Evolutionary conservation across 2,329 filamentous ascomycete species (phyloP).

Genomic region (Fusarium armeniacum): DNA sequence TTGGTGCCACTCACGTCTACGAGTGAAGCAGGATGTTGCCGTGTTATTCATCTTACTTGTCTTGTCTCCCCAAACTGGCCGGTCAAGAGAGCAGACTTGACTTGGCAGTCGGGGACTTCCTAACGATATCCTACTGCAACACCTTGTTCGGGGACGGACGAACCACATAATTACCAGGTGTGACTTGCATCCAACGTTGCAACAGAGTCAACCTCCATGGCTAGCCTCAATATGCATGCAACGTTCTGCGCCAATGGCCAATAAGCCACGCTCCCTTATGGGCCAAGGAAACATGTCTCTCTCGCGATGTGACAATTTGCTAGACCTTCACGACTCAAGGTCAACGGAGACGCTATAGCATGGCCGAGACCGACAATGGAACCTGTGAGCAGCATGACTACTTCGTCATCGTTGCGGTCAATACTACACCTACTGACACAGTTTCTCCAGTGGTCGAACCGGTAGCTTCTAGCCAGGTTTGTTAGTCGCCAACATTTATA

Average conservation of each 20-base stretch:
- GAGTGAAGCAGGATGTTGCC: background rate
- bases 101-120: background rate
- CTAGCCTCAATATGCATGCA: slow-evolving; percentile 44
- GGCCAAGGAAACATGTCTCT: slow-evolving; percentile 9
- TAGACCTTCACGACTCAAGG: background rate
- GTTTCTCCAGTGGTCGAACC: background rate
- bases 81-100: background rate
- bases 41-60: background rate
- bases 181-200: slow-evolving; percentile 23
- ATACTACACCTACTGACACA: background rate
- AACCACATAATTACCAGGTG: slow-evolving; percentile 21
- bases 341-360: slow-evolving; percentile 1
- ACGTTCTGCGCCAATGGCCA: slow-evolving; percentile 24
- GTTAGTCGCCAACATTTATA: background rate
- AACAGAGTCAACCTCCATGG: slow-evolving; percentile 24
- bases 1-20: background rate
- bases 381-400: background rate
- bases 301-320: background rate
- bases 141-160: slow-evolving; percentile 26
- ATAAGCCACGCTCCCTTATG: slow-evolving; percentile 2
- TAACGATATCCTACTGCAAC: background rate
- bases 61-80: background rate
- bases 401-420: slow-evolving; percentile 1
- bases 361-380: slow-evolving; percentile 2
- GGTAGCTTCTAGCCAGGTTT: background rate